Conservation (phyloP, 176 grass and related monocot species). For the Raddia guianensis region DNA sequence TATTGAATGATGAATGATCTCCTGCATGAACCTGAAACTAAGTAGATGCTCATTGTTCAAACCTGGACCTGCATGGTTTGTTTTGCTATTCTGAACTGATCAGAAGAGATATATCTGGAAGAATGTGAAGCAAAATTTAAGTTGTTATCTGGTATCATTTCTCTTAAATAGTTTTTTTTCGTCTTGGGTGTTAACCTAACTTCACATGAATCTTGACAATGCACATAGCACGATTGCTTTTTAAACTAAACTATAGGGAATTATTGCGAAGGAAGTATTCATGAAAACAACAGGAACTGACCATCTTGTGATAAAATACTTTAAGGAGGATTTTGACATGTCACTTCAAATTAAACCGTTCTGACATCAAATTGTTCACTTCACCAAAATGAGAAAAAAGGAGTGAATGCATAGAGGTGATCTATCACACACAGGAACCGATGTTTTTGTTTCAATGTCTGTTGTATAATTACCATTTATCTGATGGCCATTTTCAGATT, state of each 20-base stretch:
- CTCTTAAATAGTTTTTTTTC: not conserved
- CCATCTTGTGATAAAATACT: not conserved
- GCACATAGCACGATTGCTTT: not conserved
- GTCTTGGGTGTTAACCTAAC: constrained; percentile 13
- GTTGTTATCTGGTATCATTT: not conserved
- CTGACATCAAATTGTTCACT: not conserved
- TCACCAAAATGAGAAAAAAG: not conserved
- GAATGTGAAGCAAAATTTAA: not conserved
- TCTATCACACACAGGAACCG: not conserved
- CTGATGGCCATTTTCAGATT: constrained; percentile 19
- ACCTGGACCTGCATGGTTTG: not conserved
- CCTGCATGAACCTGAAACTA: not conserved
- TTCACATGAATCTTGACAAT: not conserved
- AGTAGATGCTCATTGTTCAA: not conserved
- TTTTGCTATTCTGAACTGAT: constrained; percentile 4
- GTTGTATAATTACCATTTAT: not conserved
- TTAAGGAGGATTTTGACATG: not conserved
- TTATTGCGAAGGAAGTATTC: not conserved
- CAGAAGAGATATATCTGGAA: not conserved
- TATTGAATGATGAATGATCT: constrained; percentile 19
- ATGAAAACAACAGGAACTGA: not conserved
- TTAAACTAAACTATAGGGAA: not conserved
- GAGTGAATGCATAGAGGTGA: no score
- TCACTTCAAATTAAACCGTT: not conserved
- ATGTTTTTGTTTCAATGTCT: not conserved